Conservation (phyloP, 768 basidiomycete genomes). For the Macrolepiota albuminosa region DNA sequence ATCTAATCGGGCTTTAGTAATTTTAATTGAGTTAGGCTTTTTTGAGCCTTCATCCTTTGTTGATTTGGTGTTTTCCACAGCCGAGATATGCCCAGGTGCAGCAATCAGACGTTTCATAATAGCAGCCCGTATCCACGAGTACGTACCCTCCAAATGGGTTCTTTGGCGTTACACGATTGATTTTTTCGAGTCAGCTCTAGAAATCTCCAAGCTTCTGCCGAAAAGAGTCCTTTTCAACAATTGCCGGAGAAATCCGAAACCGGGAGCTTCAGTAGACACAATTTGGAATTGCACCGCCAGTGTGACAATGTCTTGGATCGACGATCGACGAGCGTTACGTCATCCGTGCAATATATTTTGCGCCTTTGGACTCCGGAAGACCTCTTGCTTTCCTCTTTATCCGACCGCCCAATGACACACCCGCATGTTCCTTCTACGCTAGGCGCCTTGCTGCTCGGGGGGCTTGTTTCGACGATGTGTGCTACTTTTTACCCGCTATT, state of each 20-base stretch:
- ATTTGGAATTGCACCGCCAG: neutral
- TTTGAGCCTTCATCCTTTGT: neutral
- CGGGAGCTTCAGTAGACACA: neutral
- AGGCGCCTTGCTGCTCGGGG: conserved; percentile 11
- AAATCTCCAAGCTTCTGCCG: neutral
- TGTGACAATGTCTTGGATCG: neutral
- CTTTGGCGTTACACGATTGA: neutral
- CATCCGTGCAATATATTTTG: neutral
- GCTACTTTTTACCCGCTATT: neutral
- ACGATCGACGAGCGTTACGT: neutral
- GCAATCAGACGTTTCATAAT: neutral
- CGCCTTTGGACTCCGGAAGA: neutral
- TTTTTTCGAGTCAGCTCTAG: neutral
- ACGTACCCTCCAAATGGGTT: neutral
- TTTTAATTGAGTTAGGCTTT: too few species aligned
- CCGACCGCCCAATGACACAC: neutral
- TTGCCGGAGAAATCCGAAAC: neutral
- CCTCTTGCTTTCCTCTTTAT: neutral
- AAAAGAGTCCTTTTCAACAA: too few species aligned
- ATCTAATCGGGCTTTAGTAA: neutral
- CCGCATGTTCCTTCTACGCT: conserved; percentile 5
- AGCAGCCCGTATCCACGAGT: neutral
- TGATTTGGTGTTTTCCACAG: neutral
- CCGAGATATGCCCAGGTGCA: neutral
- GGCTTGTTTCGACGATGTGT: conserved; percentile 11